Conservation (phyloP, 768 basidiomycete genomes). For the Suillus decipiens region DNA sequence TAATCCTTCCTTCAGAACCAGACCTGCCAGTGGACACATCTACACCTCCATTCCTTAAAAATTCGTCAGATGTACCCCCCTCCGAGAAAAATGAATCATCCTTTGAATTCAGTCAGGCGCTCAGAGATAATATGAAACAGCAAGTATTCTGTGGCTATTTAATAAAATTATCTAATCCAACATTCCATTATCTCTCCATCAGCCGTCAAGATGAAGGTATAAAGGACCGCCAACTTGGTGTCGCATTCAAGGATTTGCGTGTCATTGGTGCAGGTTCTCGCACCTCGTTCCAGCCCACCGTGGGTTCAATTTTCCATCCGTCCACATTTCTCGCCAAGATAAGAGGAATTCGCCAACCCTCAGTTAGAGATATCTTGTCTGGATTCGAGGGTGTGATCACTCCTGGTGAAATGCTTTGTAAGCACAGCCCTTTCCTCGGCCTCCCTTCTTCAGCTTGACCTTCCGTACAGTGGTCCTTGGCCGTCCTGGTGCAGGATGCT, state of each 20-base stretch:
- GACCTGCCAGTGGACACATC: background rate
- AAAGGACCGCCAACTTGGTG: constrained; percentile 56
- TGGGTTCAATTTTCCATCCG: constrained; percentile 66
- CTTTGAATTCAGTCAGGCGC: constrained; percentile 32
- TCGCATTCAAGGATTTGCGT: constrained; percentile 57
- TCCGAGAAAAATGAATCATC: constrained; percentile 17
- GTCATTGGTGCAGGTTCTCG: constrained; percentile 62
- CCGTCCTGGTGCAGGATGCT: constrained; percentile 83
- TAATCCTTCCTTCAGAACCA: background rate
- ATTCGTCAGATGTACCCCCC: background rate
- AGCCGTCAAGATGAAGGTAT: constrained; percentile 54
- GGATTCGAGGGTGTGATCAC: constrained; percentile 58
- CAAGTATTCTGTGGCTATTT: constrained; percentile 13
- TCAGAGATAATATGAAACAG: constrained; percentile 24
- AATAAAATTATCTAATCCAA: background rate
- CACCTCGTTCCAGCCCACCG: constrained; percentile 54
- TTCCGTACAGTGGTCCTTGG: constrained; percentile 72
- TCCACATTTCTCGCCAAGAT: constrained; percentile 45
- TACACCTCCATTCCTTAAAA: background rate
- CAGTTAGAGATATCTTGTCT: constrained; percentile 53
- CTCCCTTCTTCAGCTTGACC: background rate
- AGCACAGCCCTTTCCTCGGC: constrained; percentile 28
- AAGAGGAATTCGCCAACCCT: constrained; percentile 56
- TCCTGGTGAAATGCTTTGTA: constrained; percentile 73
- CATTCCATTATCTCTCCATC: background rate